A percentile compares a stretch with the other conserved stretches of the same genome.
phyloP scores from a whole-genome alignment of 2,329 filamentous ascomycete species.

The Aureobasidium mangrovei region DNA sequence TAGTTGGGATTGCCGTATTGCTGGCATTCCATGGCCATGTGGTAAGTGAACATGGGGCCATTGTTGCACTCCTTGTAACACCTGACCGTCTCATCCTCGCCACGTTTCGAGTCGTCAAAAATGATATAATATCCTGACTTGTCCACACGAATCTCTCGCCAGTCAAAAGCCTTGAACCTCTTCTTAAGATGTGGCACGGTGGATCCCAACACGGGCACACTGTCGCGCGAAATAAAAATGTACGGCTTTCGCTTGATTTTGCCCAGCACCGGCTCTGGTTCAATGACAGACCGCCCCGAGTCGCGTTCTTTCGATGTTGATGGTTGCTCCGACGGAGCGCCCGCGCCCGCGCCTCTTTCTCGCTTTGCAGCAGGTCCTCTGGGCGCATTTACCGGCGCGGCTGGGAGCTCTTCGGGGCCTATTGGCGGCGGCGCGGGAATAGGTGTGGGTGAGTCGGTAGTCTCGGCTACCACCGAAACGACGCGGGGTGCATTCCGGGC shows the following conservation, averaged over 20 bases:
- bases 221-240: slow-evolving; percentile 78
- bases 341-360: slow-evolving; percentile 34
- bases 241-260: slow-evolving; percentile 75
- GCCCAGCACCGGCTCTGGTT: slow-evolving; percentile 56
- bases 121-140: slow-evolving; percentile 81
- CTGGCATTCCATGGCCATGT: slow-evolving; percentile 82
- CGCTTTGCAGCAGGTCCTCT: slow-evolving; percentile 59
- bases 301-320: slow-evolving; percentile 31
- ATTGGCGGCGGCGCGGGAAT: slow-evolving; percentile 20
- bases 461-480: neutral
- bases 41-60: slow-evolving; percentile 81
- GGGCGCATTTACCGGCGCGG: slow-evolving; percentile 74
- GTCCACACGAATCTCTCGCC: slow-evolving; percentile 76
- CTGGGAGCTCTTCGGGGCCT: slow-evolving; percentile 36
- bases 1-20: slow-evolving; percentile 58
- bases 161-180: slow-evolving; percentile 71
- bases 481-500: neutral
- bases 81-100: slow-evolving; percentile 70
- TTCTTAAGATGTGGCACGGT: slow-evolving; percentile 88
- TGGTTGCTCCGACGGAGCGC: slow-evolving; percentile 27
- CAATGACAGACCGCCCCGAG: slow-evolving; percentile 48
- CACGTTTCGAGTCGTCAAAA: slow-evolving; percentile 71
- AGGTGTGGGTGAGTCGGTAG: neutral
- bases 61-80: slow-evolving; percentile 74
- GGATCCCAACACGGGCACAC: slow-evolving; percentile 75